phyloP scores from a whole-genome alignment of 2,329 filamentous ascomycete genomes.

The Leptodontidium sp. region DNA sequence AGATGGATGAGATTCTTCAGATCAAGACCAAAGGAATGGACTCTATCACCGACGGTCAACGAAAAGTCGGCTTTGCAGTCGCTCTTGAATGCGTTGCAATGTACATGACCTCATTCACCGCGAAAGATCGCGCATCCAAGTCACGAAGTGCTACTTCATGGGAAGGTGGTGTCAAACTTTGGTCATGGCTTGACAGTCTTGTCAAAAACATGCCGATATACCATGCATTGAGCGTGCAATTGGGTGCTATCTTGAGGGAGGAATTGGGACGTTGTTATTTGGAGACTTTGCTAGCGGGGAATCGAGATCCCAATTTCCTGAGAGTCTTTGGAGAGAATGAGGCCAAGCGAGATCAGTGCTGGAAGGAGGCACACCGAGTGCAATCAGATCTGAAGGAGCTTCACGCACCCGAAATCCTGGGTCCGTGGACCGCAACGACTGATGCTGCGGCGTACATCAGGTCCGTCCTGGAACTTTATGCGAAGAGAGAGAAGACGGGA shows the following conservation, averaged over 20 bases:
- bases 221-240: constrained; percentile 25
- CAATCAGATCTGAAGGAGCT: constrained; percentile 52
- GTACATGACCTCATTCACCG: constrained; percentile 45
- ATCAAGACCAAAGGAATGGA: constrained; percentile 35
- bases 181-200: constrained; percentile 48
- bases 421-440: constrained; percentile 51
- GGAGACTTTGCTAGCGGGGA: constrained; percentile 19
- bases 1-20: constrained; percentile 44
- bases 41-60: constrained; percentile 34
- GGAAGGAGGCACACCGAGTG: constrained; percentile 31
- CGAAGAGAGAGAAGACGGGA: constrained; percentile 53
- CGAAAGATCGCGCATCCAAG: constrained; percentile 25
- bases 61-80: constrained; percentile 39
- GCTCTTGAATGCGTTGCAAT: constrained; percentile 43
- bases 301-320: constrained; percentile 42
- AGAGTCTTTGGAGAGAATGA: constrained; percentile 37
- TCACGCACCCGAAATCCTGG: constrained; percentile 41
- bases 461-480: constrained; percentile 56
- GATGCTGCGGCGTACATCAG: constrained; percentile 55
- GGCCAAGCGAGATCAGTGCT: constrained; percentile 45
- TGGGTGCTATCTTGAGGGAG: constrained; percentile 35
- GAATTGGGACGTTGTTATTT: constrained; percentile 30
- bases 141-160: constrained; percentile 47
- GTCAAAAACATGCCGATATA: constrained; percentile 46
- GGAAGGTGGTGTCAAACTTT: constrained; percentile 56